These are phyloP conservation scores for Huntiella moniliformis DNA, from an alignment of 2,329 filamentous ascomycete species.

Conservation along the genomic window DNA sequence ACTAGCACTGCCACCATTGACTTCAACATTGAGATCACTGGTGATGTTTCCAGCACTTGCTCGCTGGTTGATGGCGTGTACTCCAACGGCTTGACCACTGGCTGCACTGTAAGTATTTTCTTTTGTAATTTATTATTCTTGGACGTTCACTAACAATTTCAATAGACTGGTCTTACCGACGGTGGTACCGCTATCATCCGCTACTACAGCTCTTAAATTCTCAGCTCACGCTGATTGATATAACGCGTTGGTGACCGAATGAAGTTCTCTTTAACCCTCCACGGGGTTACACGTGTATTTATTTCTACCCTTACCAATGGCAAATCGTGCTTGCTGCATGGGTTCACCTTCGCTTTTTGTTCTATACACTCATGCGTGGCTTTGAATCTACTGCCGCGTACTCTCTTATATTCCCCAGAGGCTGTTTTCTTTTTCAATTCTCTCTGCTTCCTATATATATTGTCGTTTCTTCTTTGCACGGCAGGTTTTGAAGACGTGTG, in stretches of 20 bases:
- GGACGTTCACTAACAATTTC: conserved; percentile 1
- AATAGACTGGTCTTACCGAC: conserved; percentile 24
- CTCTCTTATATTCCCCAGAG: conserved; percentile 1
- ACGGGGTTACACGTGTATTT: no score
- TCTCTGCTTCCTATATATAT: no score
- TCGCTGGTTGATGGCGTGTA: conserved; percentile 47
- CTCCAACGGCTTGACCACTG: conserved; percentile 31
- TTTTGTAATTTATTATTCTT: neutral
- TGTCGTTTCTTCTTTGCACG: no score
- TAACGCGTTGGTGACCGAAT: neutral
- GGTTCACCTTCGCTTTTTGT: neutral
- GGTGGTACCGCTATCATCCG: conserved; percentile 26
- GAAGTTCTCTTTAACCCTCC: no score
- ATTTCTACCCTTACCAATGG: no score
- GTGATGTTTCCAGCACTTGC: conserved; percentile 42
- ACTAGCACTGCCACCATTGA: conserved; percentile 52
- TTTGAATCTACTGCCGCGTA: conserved; percentile 1
- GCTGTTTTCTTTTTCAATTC: neutral
- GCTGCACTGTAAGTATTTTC: conserved; percentile 61
- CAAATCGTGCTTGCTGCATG: no score
- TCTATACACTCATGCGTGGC: conserved; percentile 4
- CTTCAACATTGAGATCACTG: conserved; percentile 61
- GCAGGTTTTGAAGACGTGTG: no score
- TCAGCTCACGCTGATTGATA: neutral
- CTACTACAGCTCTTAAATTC: conserved; percentile 19